phyloP scores from a whole-genome alignment of 305 asterid genomes.

The Nicotiana rustica region DNA sequence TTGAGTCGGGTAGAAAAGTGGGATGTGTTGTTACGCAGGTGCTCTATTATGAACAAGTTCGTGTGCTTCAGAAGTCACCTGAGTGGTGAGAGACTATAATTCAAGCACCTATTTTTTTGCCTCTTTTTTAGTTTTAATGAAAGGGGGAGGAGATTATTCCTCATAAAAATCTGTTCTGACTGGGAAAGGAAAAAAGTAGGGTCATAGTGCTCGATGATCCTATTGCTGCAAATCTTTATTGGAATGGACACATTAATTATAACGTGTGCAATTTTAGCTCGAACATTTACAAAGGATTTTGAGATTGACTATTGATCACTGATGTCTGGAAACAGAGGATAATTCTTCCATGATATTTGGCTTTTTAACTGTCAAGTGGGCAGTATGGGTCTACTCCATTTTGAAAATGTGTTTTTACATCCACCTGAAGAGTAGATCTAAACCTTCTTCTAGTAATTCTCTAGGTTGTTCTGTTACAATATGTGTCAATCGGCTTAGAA shows the following conservation, averaged over 20 bases:
- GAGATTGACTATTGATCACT: neutral
- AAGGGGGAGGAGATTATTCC: neutral
- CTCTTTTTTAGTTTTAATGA: neutral
- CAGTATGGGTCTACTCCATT: neutral
- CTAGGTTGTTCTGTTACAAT: neutral
- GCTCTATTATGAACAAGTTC: slow-evolving; percentile 72
- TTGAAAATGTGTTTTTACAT: neutral
- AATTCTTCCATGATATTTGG: neutral
- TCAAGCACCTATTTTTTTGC: neutral
- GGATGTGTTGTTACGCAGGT: slow-evolving; percentile 73
- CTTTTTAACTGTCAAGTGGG: neutral
- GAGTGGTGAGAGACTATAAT: slow-evolving; percentile 58
- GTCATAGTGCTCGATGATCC: neutral
- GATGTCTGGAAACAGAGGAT: neutral
- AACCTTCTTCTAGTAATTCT: neutral
- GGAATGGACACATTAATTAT: too few relatives aligned
- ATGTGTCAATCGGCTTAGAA: neutral
- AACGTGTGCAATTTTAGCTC: neutral
- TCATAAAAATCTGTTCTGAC: neutral
- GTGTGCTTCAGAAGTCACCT: slow-evolving; percentile 67
- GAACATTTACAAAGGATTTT: neutral
- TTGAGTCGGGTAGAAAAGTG: slow-evolving; percentile 76
- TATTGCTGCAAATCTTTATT: neutral
- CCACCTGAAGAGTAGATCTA: neutral
- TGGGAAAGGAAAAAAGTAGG: neutral